These are phyloP conservation scores for Ochetophila trinervis DNA, from an alignment of 306 rosid species.

Conservation along the genomic window DNA sequence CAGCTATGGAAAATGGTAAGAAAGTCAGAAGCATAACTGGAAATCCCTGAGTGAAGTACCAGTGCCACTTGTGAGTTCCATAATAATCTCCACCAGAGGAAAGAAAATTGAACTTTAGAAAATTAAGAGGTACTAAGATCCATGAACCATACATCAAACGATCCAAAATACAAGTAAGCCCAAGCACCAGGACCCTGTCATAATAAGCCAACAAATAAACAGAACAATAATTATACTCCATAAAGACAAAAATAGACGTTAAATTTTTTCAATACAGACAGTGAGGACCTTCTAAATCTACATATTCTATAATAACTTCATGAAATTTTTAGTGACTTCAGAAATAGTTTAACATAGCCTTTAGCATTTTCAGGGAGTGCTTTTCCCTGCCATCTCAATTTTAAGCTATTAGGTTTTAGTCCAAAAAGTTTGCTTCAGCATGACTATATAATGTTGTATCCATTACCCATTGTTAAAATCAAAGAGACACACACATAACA, in stretches of 20 bases:
- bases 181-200: conserved; percentile 74
- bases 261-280: not conserved
- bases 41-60: conserved; percentile 98
- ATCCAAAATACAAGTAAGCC: conserved; percentile 63
- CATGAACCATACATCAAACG: conserved; percentile 75
- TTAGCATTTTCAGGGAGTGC: not conserved
- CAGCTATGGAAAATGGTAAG: conserved; percentile 77
- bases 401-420: too few species aligned
- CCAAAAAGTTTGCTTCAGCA: too few species aligned
- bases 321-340: not conserved
- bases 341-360: not conserved
- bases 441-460: too few species aligned
- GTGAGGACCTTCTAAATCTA: not conserved
- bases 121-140: conserved; percentile 85
- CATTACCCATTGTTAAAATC: too few species aligned
- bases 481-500: too few species aligned
- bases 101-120: conserved; percentile 88
- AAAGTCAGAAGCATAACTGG: conserved; percentile 71
- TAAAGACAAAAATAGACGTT: conserved; percentile 3
- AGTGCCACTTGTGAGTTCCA: conserved; percentile 98
- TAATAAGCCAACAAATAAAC: conserved; percentile 15
- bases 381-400: not conserved
- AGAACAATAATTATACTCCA: conserved; percentile 15
- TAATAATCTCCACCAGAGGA: conserved; percentile 94
- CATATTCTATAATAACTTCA: not conserved